Percentiles rank a stretch among this genome's conserved stretches.
phyloP scores from a whole-genome alignment of 176 grass and related monocot species.

The Guadua angustifolia region DNA sequence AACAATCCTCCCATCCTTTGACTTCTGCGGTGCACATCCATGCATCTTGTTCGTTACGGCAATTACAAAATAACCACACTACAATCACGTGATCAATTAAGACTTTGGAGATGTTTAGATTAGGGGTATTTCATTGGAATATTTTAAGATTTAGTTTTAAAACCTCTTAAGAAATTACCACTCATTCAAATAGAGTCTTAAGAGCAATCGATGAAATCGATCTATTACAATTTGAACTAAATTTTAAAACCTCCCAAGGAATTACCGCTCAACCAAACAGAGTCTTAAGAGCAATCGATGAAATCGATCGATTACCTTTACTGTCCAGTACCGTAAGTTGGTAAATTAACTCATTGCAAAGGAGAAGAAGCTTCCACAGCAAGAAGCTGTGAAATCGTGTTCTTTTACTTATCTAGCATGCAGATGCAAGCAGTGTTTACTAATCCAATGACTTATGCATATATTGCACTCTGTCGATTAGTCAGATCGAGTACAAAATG shows the following conservation, averaged over 20 bases:
- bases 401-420: neutral
- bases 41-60: neutral
- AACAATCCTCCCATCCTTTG: conserved; percentile 36
- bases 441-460: neutral
- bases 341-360: neutral
- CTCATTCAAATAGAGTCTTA: too few relatives aligned
- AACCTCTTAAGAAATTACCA: too few relatives aligned
- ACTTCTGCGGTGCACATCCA: conserved; percentile 25
- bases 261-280: too few relatives aligned
- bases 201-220: too few relatives aligned
- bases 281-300: neutral
- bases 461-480: neutral
- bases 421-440: neutral
- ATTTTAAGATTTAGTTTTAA: too few relatives aligned
- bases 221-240: too few relatives aligned
- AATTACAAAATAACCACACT: neutral
- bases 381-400: neutral
- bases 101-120: too few relatives aligned
- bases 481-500: neutral
- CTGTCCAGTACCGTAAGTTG: neutral
- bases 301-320: neutral
- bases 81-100: conserved; percentile 22
- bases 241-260: too few relatives aligned
- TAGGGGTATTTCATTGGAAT: too few relatives aligned
- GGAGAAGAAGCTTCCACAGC: neutral